Base-by-base conservation (phyloP, 2,329 filamentous ascomycete species). In the Fusarium subtropicale region DNA sequence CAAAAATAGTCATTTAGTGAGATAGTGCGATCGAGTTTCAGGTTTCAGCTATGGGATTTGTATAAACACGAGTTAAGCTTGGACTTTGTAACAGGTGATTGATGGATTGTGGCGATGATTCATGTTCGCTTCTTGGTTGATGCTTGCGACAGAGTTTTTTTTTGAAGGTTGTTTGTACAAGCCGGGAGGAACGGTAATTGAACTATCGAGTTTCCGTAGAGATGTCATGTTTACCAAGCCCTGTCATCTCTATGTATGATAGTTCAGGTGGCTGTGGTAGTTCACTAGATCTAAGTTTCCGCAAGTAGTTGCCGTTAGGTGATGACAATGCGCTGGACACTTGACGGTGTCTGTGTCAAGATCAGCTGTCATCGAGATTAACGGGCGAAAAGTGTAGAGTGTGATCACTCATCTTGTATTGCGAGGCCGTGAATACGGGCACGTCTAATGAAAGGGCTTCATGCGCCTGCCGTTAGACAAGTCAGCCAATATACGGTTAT, bases 1-100 rank as follows among this genome's bases (percentile, higher is more conserved):
- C 24, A 52, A 30, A 52, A 52, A 52, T 52, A 52, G 48, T 12
- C 24, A 26, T 24, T 30, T 2, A 8, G 28, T 20, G n/a, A 7
- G 44, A n/a, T 31, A 46, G 33, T n/a, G 24, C 24, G 33, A 52
- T 52, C 48, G 33, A 41, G 33, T 52, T 52, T 41, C 48, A 51
- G 48, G 48, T 39, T 51, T 20, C 18, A 46, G 42, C 33, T 28
- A 7, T 38, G 5, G 16, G 33, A 36, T 16, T 13, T 39, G 9
- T 26, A 51, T 8, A 39, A 52, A 52, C 24, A 41, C 48, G 24
- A 41, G 34, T 26, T 30, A 39, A 52, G 34, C 48, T 52, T 28
- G 48, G 48, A 28, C 48, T 52, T 20, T 52, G 48, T 30, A 39
- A 36, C 48, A 52, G 48, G 38, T 36, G 22, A 9, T n/a, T 8